phyloP scores from a whole-genome alignment of 495 filamentous ascomycete species.

The Aspergillus baeticus region DNA sequence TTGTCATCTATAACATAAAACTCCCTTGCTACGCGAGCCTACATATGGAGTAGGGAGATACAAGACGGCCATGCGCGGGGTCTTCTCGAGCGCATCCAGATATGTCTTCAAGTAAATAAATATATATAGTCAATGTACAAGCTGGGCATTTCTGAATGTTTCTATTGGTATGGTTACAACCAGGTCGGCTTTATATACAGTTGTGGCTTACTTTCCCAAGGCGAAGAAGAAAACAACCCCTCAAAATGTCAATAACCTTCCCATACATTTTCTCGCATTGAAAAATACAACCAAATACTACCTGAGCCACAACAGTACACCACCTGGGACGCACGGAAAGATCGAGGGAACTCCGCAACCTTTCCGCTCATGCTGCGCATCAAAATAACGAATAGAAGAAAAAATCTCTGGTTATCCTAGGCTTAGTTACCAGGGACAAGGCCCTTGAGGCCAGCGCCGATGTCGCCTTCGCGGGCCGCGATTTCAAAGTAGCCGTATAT shows the following conservation, averaged over 20 bases:
- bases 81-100: not conserved
- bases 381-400: conserved; percentile 20
- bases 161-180: conserved; percentile 31
- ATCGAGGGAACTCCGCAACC: conserved; percentile 25
- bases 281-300: conserved; percentile 15
- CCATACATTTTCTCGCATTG: conserved; percentile 17
- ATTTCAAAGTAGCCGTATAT: conserved; percentile 99
- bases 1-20: no score
- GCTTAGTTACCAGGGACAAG: conserved; percentile 63
- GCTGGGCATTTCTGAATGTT: conserved; percentile 1
- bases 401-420: conserved; percentile 6
- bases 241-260: conserved; percentile 11
- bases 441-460: conserved; percentile 81
- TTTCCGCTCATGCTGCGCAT: conserved; percentile 38
- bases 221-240: conserved; percentile 6
- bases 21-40: no score
- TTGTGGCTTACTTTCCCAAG: conserved; percentile 20
- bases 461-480: conserved; percentile 95
- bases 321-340: conserved; percentile 29
- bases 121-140: conserved; percentile 3
- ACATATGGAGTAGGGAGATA: no score
- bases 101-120: not conserved
- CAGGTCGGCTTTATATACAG: conserved; percentile 26
- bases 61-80: no score
- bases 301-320: conserved; percentile 23